phyloP scores from a whole-genome alignment of 2,329 filamentous ascomycete genomes.

The Phialophora expanda region DNA sequence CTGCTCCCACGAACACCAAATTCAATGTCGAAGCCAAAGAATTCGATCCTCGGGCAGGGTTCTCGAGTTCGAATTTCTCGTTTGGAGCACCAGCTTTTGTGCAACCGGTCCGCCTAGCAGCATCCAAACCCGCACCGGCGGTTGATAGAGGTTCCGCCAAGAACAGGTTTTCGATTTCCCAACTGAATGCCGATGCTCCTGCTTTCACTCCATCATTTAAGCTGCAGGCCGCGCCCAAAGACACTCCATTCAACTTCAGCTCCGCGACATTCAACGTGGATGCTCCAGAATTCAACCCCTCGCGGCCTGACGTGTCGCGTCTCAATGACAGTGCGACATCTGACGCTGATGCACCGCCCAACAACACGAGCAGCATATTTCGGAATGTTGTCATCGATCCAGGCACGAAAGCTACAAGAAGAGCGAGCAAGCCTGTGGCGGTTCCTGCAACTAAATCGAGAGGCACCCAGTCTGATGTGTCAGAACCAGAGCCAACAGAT shows the following conservation, averaged over 20 bases:
- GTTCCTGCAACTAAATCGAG: slow-evolving; percentile 59
- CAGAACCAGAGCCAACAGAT: slow-evolving; percentile 62
- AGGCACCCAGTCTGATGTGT: slow-evolving; percentile 44
- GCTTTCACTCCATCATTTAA: slow-evolving; percentile 66
- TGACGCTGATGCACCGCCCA: slow-evolving; percentile 36
- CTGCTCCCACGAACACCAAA: slow-evolving; percentile 67
- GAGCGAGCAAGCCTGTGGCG: slow-evolving; percentile 81
- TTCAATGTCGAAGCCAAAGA: slow-evolving; percentile 89
- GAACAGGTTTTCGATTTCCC: slow-evolving; percentile 28
- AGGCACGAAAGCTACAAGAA: slow-evolving; percentile 61
- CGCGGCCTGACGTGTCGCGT: slow-evolving; percentile 36
- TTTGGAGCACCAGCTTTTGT: slow-evolving; percentile 51
- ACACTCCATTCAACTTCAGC: slow-evolving; percentile 32
- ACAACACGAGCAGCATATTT: slow-evolving; percentile 61
- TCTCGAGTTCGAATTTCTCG: slow-evolving; percentile 53
- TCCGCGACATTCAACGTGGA: slow-evolving; percentile 73
- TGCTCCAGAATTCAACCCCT: slow-evolving; percentile 76
- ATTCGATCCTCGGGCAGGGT: slow-evolving; percentile 66
- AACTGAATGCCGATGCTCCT: slow-evolving; percentile 72
- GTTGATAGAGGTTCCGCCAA: slow-evolving; percentile 15
- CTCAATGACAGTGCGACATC: slow-evolving; percentile 40
- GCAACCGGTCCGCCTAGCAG: slow-evolving; percentile 17
- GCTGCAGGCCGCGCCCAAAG: slow-evolving; percentile 15
- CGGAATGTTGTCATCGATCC: slow-evolving; percentile 69
- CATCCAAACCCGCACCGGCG: slow-evolving; percentile 5